These are phyloP conservation scores for Penicillium sp. DNA, from an alignment of 2,329 filamentous ascomycete genomes.

Conservation along the genomic window DNA sequence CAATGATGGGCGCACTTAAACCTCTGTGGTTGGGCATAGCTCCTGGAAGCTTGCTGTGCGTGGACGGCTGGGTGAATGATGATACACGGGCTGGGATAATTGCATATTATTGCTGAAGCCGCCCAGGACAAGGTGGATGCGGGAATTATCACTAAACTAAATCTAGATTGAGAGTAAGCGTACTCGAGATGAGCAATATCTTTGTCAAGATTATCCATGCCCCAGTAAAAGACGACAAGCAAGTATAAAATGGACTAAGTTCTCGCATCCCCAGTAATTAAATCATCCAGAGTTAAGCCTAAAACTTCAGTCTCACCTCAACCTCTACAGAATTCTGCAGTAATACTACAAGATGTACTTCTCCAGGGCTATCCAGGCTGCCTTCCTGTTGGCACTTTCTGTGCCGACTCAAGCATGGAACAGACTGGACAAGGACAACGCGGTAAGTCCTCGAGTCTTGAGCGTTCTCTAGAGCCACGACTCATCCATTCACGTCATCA, in stretches of 20 bases:
- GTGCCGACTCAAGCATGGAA: constrained; percentile 27
- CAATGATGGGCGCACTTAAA: not conserved
- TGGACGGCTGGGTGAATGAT: not conserved
- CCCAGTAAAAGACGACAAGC: not conserved
- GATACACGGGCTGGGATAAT: not conserved
- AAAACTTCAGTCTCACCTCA: not conserved
- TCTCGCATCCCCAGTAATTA: not conserved
- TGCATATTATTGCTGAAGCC: not conserved
- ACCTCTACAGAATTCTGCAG: not conserved
- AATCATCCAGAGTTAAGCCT: not conserved
- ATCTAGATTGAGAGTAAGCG: not conserved
- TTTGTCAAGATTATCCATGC: constrained; percentile 10
- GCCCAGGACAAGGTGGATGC: constrained; percentile 1
- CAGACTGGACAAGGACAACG: constrained; percentile 29
- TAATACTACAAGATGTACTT: constrained; percentile 10
- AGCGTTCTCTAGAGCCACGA: not conserved
- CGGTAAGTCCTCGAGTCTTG: constrained; percentile 12
- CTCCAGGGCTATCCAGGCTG: constrained; percentile 29
- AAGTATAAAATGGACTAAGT: not conserved
- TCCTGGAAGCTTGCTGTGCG: not conserved
- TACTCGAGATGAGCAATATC: constrained; percentile 6
- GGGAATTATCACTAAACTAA: not conserved
- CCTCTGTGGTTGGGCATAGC: no score
- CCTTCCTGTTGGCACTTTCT: constrained; percentile 20
- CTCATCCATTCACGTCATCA: not conserved